Evolutionary conservation across 768 basidiomycete species (phyloP), one percentile per base, ranked within the genome.

Genomic region (Rhodotorula toruloides): DNA sequence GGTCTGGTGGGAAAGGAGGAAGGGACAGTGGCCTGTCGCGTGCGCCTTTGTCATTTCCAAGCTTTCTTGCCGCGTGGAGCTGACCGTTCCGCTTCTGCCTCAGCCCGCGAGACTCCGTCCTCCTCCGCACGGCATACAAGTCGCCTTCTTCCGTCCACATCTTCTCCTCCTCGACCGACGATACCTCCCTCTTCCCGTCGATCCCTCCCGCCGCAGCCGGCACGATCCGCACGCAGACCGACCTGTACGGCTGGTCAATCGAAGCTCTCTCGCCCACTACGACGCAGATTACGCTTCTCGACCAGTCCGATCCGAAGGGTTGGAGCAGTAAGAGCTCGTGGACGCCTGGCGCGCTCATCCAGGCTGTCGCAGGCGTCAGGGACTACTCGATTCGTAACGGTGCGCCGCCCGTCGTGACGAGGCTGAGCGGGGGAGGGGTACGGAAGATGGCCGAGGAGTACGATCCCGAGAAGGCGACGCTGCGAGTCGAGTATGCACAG

Each of bases 201-300:
- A 74, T 78, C 49, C 78, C 78, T 84, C 68, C 90, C 83, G 52
- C 80, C 80, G 17, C 80, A 78, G 2, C 90, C 89, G 87, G 84
- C 71, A 83, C 88, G 55, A 94, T 96, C 67, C 87, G 93, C 12
- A 90, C 90, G 0, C 93, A 98, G 77, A 87, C 94, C n/a, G 92
- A 96, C 76, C 81, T 99, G n/a, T 92, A 91, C 79, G 96, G 94
- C 53, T 98, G 93, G 90, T 90, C 94, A 1, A 91, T 99, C 72
- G 94, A 98, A 77, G 84, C 89, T 0, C 81, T 99, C 14, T 97
- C 93, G 1, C 96, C 94, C 0, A 97, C 86, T 4, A 98, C 96
- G 3, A 96, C 93, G 0, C 84, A 89, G 17, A 85, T 99, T 67
- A 96, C 92, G 0, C 80, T 99, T 2, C 83, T 99, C 9, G 94